These are phyloP conservation scores for Acanthamoeba royreba DNA, from an alignment of 208 protist genomes.

Conservation along the genomic window DNA sequence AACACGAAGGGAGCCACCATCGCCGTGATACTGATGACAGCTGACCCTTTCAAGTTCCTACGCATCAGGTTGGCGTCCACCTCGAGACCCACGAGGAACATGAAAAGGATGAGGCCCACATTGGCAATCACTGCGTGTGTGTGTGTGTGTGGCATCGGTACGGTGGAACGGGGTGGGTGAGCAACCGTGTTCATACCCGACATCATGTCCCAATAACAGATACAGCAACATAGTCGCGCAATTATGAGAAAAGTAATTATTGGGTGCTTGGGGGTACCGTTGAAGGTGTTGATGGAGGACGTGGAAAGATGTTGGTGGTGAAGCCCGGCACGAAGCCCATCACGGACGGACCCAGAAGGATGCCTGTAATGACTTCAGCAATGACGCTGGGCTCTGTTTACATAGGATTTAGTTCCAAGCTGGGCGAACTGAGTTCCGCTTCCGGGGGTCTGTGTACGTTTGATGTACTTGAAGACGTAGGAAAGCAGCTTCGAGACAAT, in stretches of 20 bases:
- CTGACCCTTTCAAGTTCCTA: slow-evolving; percentile 49
- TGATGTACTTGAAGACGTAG: slow-evolving; percentile 28
- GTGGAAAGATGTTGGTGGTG: not conserved
- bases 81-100: slow-evolving; percentile 61
- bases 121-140: slow-evolving; percentile 62
- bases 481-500: not conserved
- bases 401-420: not conserved
- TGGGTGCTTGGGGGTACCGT: no score
- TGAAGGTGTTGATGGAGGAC: not conserved
- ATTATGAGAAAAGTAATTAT: no score
- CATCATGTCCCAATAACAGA: no score
- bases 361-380: slow-evolving; percentile 63
- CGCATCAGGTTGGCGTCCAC: slow-evolving; percentile 44
- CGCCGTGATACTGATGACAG: slow-evolving; percentile 25
- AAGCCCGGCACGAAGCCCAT: not conserved
- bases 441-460: not conserved
- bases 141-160: no score
- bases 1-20: not conserved
- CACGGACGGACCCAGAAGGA: slow-evolving; percentile 60
- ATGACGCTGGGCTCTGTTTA: slow-evolving; percentile 65
- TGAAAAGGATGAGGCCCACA: slow-evolving; percentile 66
- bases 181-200: no score
- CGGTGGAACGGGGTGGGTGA: no score
- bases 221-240: no score
- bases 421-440: not conserved